These are phyloP conservation scores for Pseudozyma tsukubaensis DNA, from an alignment of 1,284 basidiomycete species.

Conservation along the genomic window DNA sequence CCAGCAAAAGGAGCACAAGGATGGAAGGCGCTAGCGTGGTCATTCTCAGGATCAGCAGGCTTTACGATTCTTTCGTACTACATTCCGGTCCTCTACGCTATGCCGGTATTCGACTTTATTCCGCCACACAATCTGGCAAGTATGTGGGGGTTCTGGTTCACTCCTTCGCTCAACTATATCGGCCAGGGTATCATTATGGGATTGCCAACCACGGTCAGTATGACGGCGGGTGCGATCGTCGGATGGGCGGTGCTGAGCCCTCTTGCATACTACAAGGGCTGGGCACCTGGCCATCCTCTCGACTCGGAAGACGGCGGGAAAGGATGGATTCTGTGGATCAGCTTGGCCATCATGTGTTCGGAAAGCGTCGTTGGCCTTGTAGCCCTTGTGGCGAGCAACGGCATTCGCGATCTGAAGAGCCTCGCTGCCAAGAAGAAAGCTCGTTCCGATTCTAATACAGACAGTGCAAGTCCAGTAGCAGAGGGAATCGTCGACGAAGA, in stretches of 20 bases:
- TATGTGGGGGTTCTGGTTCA: slow-evolving; percentile 94
- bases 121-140: slow-evolving; percentile 75
- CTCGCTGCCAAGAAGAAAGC: slow-evolving; percentile 17
- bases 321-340: slow-evolving; percentile 79
- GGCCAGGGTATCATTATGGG: slow-evolving; percentile 93
- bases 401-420: slow-evolving; percentile 29
- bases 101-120: slow-evolving; percentile 88
- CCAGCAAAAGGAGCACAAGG: slow-evolving; percentile 23
- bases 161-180: slow-evolving; percentile 80
- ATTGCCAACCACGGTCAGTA: slow-evolving; percentile 89
- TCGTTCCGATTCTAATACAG: slow-evolving; percentile 1
- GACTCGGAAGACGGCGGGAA: slow-evolving; percentile 46
- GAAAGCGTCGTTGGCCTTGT: slow-evolving; percentile 78
- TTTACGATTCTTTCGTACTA: slow-evolving; percentile 75
- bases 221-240: slow-evolving; percentile 94
- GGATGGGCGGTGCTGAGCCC: slow-evolving; percentile 94
- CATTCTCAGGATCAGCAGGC: slow-evolving; percentile 62
- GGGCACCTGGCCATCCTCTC: slow-evolving; percentile 44
- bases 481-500: slow-evolving; percentile 54
- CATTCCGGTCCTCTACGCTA: slow-evolving; percentile 87
- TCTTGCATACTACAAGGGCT: slow-evolving; percentile 75
- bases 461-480: too few species aligned
- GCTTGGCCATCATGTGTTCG: slow-evolving; percentile 90
- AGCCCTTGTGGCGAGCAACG: slow-evolving; percentile 40
- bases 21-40: slow-evolving; percentile 50